A percentile compares a stretch with the other conserved stretches of the same genome.
Conservation (phyloP, 108 stramenopile genomes). For the Cyclotella sp. region DNA sequence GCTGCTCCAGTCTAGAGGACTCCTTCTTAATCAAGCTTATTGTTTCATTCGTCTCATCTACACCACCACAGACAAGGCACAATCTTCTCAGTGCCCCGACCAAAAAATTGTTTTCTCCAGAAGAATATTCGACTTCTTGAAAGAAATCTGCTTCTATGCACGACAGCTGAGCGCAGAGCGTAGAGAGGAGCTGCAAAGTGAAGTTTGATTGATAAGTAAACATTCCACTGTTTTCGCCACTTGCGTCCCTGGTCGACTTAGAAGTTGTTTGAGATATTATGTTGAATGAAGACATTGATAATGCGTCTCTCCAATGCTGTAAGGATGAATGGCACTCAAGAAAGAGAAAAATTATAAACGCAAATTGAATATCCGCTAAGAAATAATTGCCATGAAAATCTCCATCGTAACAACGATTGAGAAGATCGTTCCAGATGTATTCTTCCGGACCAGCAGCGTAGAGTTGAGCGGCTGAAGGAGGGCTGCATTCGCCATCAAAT, state of each 20-base stretch:
- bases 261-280: background rate
- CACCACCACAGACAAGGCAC: conserved; percentile 22
- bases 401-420: conserved; percentile 54
- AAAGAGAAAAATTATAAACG: conserved; percentile 72
- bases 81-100: conserved; percentile 55
- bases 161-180: conserved; percentile 60
- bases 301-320: conserved; percentile 80
- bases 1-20: conserved; percentile 13
- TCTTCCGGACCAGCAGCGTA: conserved; percentile 22
- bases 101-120: conserved; percentile 69
- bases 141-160: conserved; percentile 80
- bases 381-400: conserved; percentile 33
- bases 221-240: background rate
- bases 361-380: conserved; percentile 81
- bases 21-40: conserved; percentile 15
- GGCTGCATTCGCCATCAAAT: conserved; percentile 3
- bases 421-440: conserved; percentile 50
- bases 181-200: conserved; percentile 48
- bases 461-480: background rate
- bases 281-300: conserved; percentile 54
- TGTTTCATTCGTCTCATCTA: conserved; percentile 12
- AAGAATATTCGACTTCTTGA: conserved; percentile 73
- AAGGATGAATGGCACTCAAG: conserved; percentile 78
- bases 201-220: conserved; percentile 34
- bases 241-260: background rate